Evolutionary conservation across 139 green algal genomes (phyloP).

Genomic region (Zygnema cylindricum): DNA sequence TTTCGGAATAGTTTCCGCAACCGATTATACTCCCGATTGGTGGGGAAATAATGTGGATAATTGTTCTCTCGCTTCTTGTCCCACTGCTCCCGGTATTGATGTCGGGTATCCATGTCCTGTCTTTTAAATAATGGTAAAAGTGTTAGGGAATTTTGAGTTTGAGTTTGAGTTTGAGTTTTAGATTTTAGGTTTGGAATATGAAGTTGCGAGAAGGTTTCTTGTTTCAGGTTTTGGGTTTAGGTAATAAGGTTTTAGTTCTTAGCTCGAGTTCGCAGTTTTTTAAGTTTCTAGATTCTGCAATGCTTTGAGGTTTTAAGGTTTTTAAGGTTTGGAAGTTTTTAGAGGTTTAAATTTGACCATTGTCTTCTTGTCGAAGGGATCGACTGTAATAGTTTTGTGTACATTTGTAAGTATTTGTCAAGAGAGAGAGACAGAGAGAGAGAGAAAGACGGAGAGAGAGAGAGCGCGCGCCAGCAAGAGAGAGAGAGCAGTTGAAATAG

Average conservation of each 20-base stretch:
- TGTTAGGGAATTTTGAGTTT: background rate
- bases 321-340: too few relatives aligned
- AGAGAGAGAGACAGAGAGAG: too few relatives aligned
- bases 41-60: conserved; percentile 29
- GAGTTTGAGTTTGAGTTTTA: background rate
- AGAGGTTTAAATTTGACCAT: too few relatives aligned
- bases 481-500: too few relatives aligned
- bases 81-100: background rate
- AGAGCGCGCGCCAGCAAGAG: too few relatives aligned
- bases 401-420: too few relatives aligned
- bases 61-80: conserved; percentile 29
- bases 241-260: background rate
- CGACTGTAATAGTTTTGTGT: too few relatives aligned
- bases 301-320: too few relatives aligned
- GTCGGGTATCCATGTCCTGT: background rate
- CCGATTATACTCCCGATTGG: conserved; percentile 13
- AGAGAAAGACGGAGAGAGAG: too few relatives aligned
- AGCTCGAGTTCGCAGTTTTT: background rate
- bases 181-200: background rate
- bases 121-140: background rate
- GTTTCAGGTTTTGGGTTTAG: background rate
- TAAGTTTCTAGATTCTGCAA: too few relatives aligned
- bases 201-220: background rate
- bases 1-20: background rate
- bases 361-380: too few relatives aligned